Evolutionary conservation across 441 rosid species (phyloP), one percentile per base, ranked within the genome.

Genomic region (Pelargonium australe): DNA sequence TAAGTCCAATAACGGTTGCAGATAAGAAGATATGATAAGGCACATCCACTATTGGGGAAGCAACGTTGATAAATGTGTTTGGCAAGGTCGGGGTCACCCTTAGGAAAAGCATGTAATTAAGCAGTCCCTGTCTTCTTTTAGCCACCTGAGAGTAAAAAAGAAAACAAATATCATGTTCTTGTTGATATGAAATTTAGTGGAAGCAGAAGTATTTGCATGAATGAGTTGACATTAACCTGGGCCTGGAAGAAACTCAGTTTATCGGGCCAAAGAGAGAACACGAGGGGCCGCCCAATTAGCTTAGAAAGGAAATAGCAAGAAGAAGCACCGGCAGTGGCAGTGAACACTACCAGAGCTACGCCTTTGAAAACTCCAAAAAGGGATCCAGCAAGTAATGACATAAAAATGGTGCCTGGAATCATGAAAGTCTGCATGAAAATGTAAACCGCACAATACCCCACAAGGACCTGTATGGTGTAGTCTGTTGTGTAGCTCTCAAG

Each of bases 401-500:
- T 89, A 81, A 94, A 94, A 83, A 94, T 87, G 16, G 99, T 94
- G 74, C 99, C 99, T 9, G 99, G 99, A 73, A 94, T 94, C 99
- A 94, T 94, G 70, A 94, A 94, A 16, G 97, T 91, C 83, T 94
- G 98, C 97, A 91, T 94, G 83, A 94, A 94, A 78, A 94, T 91
- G 78, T 94, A 94, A 0, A 89, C 91, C 5, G 99, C 84, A 80
- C 95, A 91, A 80, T 94, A 94, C 57, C 97, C 97, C 77, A 94
- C 77, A 57, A 91, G 85, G 78, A 94, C 91, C 66, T 84, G 93
- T 31, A 86, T 82, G 10, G 96, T 96, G 61, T 89, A 85, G 44
- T 91, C 94, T 16, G 72, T 81, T 66, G 94, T 91, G 81, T 91
- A 91, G 12, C 78, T 83, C 45, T 85, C 93, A 11, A 94, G 87